Evolutionary conservation across 2,329 filamentous ascomycete genomes (phyloP).

Genomic region (Diaporthe velutina): DNA sequence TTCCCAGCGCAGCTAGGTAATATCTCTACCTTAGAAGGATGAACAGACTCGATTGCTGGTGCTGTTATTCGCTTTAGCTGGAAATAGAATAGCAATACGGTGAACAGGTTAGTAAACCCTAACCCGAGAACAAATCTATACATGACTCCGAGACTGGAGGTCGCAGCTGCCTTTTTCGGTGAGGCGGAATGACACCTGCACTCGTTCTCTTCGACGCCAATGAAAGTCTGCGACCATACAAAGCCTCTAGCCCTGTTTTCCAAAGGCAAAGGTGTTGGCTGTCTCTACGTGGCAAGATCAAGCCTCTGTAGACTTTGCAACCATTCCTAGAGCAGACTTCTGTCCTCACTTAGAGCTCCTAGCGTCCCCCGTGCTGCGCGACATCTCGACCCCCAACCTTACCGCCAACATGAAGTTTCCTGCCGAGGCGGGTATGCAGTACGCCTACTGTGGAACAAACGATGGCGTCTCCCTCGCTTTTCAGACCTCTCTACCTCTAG

Average conservation of each 20-base stretch:
- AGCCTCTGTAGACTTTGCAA: background rate
- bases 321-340: background rate
- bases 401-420: slow-evolving; percentile 29
- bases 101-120: background rate
- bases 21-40: background rate
- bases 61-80: background rate
- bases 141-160: background rate
- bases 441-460: slow-evolving; percentile 46
- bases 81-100: background rate
- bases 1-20: background rate
- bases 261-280: background rate
- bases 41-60: background rate
- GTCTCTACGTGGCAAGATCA: too few relatives aligned
- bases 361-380: background rate
- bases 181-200: background rate
- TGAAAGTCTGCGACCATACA: background rate
- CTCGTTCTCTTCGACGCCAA: background rate
- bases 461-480: slow-evolving; percentile 52
- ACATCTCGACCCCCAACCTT: background rate
- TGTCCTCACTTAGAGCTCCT: too few relatives aligned
- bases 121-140: slow-evolving; percentile 2
- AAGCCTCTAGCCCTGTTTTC: too few relatives aligned
- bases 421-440: slow-evolving; percentile 47
- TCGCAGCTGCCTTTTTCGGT: slow-evolving; percentile 15
- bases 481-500: slow-evolving; percentile 50